Percentiles rank a stretch among this genome's conserved stretches.
These are phyloP conservation scores for Tuber brumale DNA, from an alignment of 495 filamentous ascomycete genomes.

Conservation along the genomic window DNA sequence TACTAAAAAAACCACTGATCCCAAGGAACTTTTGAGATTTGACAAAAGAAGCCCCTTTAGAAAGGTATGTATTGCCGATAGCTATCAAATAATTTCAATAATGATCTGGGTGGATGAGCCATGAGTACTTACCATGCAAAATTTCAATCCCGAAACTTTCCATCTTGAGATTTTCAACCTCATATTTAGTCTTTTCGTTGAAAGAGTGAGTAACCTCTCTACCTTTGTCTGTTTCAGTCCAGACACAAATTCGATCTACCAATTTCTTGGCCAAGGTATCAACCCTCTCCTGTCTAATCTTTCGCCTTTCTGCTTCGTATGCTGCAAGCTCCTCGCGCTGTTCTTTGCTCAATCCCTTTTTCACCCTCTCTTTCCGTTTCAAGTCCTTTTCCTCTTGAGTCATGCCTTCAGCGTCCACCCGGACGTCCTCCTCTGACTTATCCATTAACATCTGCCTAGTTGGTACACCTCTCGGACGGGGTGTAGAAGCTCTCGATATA, in stretches of 20 bases:
- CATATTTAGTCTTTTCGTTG: conserved; percentile 84
- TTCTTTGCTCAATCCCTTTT: conserved; percentile 74
- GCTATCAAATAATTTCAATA: conserved; percentile 45
- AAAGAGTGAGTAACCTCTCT: conserved; percentile 79
- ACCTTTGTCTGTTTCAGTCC: conserved; percentile 94
- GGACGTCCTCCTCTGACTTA: conserved; percentile 77
- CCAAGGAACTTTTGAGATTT: conserved; percentile 96
- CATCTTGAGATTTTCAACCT: conserved; percentile 98
- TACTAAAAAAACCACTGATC: conserved; percentile 85
- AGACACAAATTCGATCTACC: conserved; percentile 81
- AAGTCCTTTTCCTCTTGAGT: conserved; percentile 66
- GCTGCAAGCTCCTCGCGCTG: conserved; percentile 83
- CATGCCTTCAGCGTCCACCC: conserved; percentile 59
- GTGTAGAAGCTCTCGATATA: conserved; percentile 59
- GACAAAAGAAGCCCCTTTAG: conserved; percentile 77
- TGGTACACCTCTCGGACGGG: conserved; percentile 57
- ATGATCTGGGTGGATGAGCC: not conserved
- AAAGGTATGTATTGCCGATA: conserved; percentile 80
- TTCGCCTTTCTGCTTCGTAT: conserved; percentile 77
- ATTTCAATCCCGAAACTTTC: conserved; percentile 97
- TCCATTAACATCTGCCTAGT: conserved; percentile 82
- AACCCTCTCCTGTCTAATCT: conserved; percentile 83
- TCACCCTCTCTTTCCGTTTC: conserved; percentile 74
- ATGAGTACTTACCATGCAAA: conserved; percentile 53
- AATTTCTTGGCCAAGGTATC: conserved; percentile 76